Base-by-base conservation (phyloP, 2,329 filamentous ascomycete species). In the Trichoderma sp. region DNA sequence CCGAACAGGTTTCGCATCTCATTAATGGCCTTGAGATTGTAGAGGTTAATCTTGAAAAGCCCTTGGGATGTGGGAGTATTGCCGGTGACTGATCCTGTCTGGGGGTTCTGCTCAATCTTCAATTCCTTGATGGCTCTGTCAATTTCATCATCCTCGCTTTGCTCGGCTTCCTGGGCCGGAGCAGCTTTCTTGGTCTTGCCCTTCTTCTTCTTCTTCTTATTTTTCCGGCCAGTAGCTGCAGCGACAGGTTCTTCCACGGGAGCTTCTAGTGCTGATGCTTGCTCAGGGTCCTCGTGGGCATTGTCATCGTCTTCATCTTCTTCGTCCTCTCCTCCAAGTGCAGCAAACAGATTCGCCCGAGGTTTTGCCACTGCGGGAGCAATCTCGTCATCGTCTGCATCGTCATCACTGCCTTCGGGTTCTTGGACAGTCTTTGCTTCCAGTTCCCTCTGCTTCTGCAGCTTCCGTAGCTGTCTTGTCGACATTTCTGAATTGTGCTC, bases 1-100 rank as follows among this genome's bases (percentile, higher is more conserved):
- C 85, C 88, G 79, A 87, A 90, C 3, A 90, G 80, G 34, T 83
- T 84, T 65, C 87, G 91, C 94, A 99, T 98, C 83, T 99, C 96
- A 77, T 97, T 97, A 43, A 91, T 86, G 8, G 93, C 93, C 79
- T 95, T 95, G 12, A 99, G 87, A 76, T 94, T 89, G 75, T 92
- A 88, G 0, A 91, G 88, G 75, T 87, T 87, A 76, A 88, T 84
- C 34, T 82, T 80, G 2, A 89, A 79, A 4, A 88, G 81, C 34
- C 82, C 77, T 71, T 82, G 83, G 56, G 82, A 78, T 14, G 80
- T 76, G 14, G 78, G 67, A 24, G 71, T 63, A 32, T 73, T 56
- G 18, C 74, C 71, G 61, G 39, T 30, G 4, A 67, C 26, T 5
- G 73, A 63, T 15, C 72, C 65, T 39, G 74, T 30, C 14, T 71